phyloP scores from a whole-genome alignment of 352 stramenopile genomes.

The Globisporangium irregulare region DNA sequence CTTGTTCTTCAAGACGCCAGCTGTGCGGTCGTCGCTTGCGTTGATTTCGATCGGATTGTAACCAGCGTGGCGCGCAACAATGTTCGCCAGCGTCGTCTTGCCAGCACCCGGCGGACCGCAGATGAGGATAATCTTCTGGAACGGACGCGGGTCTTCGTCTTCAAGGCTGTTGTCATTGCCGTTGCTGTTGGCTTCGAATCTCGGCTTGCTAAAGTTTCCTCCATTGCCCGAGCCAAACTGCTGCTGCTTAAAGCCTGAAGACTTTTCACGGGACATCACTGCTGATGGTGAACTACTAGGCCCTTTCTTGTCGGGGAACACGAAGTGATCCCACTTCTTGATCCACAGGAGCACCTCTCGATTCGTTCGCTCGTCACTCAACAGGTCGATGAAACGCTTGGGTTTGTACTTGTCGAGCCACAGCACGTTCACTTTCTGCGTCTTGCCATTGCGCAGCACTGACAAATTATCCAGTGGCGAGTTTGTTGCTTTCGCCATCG shows the following conservation, averaged over 20 bases:
- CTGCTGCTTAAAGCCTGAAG: constrained; percentile 8
- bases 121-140: constrained; percentile 93
- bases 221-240: constrained; percentile 12
- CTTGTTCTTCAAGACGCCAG: constrained; percentile 88
- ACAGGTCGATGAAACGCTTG: constrained; percentile 90
- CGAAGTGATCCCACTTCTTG: constrained; percentile 94
- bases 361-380: constrained; percentile 97
- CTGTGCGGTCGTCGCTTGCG: constrained; percentile 96
- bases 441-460: neutral
- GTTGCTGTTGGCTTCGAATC: constrained; percentile 1
- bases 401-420: constrained; percentile 98
- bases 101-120: constrained; percentile 91
- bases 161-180: constrained; percentile 15
- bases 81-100: constrained; percentile 97
- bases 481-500: constrained; percentile 31
- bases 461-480: constrained; percentile 3
- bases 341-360: constrained; percentile 94
- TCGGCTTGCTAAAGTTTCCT: constrained; percentile 6
- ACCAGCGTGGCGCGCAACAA: constrained; percentile 94
- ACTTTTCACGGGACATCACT: constrained; percentile 1
- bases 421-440: constrained; percentile 42
- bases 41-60: constrained; percentile 98
- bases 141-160: constrained; percentile 43
- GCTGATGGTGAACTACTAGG: neutral
- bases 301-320: constrained; percentile 85